phyloP scores from a whole-genome alignment of 1,284 basidiomycete genomes.

The Trichosporon asahii region DNA sequence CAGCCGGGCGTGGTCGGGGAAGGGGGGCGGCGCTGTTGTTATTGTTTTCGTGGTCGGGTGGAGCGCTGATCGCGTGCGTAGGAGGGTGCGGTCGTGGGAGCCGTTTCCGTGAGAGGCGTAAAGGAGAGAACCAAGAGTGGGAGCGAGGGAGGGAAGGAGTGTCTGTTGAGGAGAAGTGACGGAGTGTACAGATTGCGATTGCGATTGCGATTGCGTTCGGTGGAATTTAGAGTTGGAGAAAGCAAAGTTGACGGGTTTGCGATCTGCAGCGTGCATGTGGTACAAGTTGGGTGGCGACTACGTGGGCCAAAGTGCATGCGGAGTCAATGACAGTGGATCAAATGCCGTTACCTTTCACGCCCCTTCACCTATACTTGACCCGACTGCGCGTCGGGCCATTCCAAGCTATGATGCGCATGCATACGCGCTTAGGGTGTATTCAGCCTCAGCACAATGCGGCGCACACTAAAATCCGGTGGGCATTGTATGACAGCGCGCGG shows the following conservation, averaged over 20 bases:
- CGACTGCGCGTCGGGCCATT: neutral
- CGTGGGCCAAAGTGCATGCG: constrained; percentile 3
- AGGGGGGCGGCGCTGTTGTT: neutral
- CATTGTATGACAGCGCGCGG: neutral
- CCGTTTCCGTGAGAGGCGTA: neutral
- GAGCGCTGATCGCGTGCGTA: neutral
- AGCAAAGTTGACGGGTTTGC: neutral
- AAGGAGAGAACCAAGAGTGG: neutral
- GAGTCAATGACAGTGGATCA: constrained; percentile 1
- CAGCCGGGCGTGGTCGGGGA: neutral
- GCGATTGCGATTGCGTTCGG: neutral
- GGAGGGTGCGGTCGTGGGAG: neutral
- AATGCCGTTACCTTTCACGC: neutral
- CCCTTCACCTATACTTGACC: neutral
- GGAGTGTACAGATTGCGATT: neutral
- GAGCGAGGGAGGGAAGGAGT: neutral
- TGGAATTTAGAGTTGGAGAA: neutral
- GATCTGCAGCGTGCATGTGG: neutral
- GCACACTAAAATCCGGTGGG: neutral
- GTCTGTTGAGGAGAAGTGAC: neutral
- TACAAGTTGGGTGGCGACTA: neutral
- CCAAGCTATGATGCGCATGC: neutral
- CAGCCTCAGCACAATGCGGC: neutral
- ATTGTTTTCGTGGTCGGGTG: neutral
- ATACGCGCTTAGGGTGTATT: neutral